Evolutionary conservation across 1,139 yeast species (phyloP).

Genomic region (Arxiozyma telluris): DNA sequence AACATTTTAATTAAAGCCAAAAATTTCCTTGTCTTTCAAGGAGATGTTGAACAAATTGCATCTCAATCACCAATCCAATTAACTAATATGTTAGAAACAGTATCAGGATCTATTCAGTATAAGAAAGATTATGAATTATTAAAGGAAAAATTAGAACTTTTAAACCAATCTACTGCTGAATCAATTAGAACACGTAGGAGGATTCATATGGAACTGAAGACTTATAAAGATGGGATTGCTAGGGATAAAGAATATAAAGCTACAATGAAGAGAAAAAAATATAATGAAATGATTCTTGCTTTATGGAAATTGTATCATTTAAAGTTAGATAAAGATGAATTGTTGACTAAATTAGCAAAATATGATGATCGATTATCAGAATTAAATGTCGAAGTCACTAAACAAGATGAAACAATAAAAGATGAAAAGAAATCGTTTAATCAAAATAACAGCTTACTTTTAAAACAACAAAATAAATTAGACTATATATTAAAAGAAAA

Average conservation of each 20-base stretch:
- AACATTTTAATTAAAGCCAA: constrained; percentile 82
- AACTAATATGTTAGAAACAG: constrained; percentile 65
- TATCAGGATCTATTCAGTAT: constrained; percentile 71
- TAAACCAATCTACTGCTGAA: constrained; percentile 56
- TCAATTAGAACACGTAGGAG: constrained; percentile 67
- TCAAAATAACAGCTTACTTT: constrained; percentile 40
- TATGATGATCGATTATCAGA: constrained; percentile 27
- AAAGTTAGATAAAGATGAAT: constrained; percentile 39
- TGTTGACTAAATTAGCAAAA: constrained; percentile 28
- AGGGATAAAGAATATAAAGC: constrained; percentile 65
- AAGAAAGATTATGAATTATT: constrained; percentile 59
- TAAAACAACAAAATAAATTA: constrained; percentile 34
- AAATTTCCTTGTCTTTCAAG: constrained; percentile 90
- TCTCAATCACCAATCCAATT: constrained; percentile 75
- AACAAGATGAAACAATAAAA: constrained; percentile 25
- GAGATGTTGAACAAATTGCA: constrained; percentile 92
- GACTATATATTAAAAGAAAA: constrained; percentile 35
- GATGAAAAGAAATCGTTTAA: constrained; percentile 26
- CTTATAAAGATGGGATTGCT: constrained; percentile 64
- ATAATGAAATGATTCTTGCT: constrained; percentile 42
- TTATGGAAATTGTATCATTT: constrained; percentile 64
- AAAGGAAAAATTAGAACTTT: constrained; percentile 56
- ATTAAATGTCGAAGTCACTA: constrained; percentile 30
- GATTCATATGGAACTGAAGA: constrained; percentile 66
- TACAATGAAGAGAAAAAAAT: constrained; percentile 43